These are phyloP conservation scores for Saccharomyces kudriavzevii DNA, from an alignment of 805 yeast species.

Conservation along the genomic window DNA sequence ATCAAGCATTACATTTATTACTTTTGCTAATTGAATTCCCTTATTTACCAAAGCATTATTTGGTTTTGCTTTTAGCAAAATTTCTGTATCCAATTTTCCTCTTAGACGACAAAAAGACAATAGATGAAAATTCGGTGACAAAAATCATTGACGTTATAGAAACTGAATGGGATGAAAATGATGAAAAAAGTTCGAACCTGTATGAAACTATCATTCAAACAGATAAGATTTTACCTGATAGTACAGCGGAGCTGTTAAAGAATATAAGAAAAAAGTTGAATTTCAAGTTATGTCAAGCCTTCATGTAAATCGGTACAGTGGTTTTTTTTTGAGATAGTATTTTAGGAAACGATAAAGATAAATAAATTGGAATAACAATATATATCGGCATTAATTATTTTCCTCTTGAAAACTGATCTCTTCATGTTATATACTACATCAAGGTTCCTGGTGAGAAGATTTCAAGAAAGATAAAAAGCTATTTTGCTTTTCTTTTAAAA, in stretches of 20 bases:
- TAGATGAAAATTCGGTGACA: constrained; percentile 19
- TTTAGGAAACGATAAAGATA: neutral
- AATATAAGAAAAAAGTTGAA: constrained; percentile 18
- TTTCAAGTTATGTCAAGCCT: constrained; percentile 27
- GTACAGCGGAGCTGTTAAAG: constrained; percentile 11
- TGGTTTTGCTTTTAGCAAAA: constrained; percentile 19
- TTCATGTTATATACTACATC: neutral
- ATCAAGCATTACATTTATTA: constrained; percentile 16
- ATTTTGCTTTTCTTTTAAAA: constrained; percentile 15
- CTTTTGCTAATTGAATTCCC: constrained; percentile 21
- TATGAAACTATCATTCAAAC: constrained; percentile 10
- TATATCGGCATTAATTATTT: neutral
- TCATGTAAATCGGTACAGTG: constrained; percentile 13
- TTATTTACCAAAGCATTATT: constrained; percentile 24
- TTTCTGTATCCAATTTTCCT: constrained; percentile 25
- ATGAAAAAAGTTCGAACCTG: constrained; percentile 14
- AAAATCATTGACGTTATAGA: constrained; percentile 20
- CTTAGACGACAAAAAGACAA: constrained; percentile 10
- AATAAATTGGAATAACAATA: neutral
- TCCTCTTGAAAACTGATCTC: neutral
- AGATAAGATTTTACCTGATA: constrained; percentile 11
- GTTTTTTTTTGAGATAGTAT: neutral
- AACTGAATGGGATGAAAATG: constrained; percentile 15
- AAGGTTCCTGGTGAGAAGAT: neutral
- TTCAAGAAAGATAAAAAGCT: too few species aligned